Percentiles rank a stretch among this genome's conserved stretches.
Evolutionary conservation across 2,329 filamentous ascomycete genomes (phyloP).

Genomic region (Sporothrix euskadiensis): DNA sequence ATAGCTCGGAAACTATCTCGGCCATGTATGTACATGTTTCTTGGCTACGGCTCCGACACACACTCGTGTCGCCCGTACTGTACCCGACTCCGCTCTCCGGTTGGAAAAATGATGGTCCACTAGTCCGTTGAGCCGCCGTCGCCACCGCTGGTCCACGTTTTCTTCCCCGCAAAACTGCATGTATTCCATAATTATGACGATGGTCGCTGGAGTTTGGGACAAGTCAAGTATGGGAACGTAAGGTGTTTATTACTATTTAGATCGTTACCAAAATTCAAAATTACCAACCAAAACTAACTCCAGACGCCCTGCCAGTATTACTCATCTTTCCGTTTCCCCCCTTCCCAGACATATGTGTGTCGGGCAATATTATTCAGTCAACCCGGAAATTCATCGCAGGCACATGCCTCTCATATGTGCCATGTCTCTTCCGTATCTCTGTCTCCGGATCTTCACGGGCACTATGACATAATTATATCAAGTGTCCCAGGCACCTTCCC

Average conservation of each 20-base stretch:
- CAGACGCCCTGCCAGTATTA: background rate
- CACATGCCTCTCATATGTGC: slow-evolving; percentile 14
- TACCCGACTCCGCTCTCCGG: background rate
- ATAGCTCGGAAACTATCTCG: slow-evolving; percentile 5
- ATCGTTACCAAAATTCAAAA: background rate
- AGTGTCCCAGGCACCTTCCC: background rate
- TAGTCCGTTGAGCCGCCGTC: too few species aligned
- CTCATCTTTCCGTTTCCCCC: background rate
- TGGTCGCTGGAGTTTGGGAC: background rate
- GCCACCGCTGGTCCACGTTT: background rate
- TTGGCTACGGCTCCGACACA: background rate
- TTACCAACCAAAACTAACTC: background rate
- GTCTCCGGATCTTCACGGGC: background rate
- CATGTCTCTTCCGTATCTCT: background rate
- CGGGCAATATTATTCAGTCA: background rate
- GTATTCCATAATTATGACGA: background rate
- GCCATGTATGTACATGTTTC: background rate
- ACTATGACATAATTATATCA: background rate
- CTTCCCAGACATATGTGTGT: background rate
- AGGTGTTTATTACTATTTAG: background rate
- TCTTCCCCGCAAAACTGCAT: background rate
- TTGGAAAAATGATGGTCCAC: background rate
- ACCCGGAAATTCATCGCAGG: background rate
- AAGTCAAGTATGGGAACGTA: background rate
- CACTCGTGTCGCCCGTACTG: background rate